Base-by-base conservation (phyloP, 495 filamentous ascomycete species). In the Penicillium steckii region DNA sequence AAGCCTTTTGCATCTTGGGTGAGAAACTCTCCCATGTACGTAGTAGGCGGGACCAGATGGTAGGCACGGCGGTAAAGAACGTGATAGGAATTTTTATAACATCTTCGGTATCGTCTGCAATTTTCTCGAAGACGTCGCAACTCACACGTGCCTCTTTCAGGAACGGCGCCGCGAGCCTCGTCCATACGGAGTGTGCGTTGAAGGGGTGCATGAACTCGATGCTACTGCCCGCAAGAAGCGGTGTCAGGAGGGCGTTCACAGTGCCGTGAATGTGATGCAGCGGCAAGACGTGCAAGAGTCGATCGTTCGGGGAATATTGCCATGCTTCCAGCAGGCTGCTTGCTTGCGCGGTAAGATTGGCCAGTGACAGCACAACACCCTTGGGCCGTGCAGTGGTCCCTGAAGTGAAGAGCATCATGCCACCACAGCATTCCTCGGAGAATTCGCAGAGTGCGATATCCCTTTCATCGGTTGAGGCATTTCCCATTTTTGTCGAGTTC, bases 221-320 rank as follows among this genome's bases (percentile, higher is more conserved):
- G 2, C 85, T 82, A 33, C 87, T 89, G 19, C 94, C 94, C 4
- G 90, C 81, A 48, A 96, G 83, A 2, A 97, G 77, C 1, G 95
- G 94, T 0, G 91, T 85, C 7, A 97, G 70, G 26, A 96, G 79
- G 5, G 90, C 93, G 60, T 97, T 97, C 50, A 97, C 85, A 15
- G 87, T 91, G 29, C 94, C 94, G 69, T 99, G 94, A 61, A 99
- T 95, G 67, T 99, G 94, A 64, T 99, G 91, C 8, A 99, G 80
- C 0, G 94, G 94, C 0, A 99, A 85, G 33, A 95, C 73, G 60
- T 99, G 95, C 8, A 97, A 81, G 2, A 99, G 83, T 49, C 86
- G 80, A 62, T 99, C 94, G 8, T 77, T 61, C 0, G 86, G 71
- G 1, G 80, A 74, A 70, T 96, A 96, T 25, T 90, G 76, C 94